Percentiles rank a stretch among this genome's conserved stretches.
These are phyloP conservation scores for Xylaria hypoxylon DNA, from an alignment of 2,329 filamentous ascomycete genomes.

Conservation along the genomic window DNA sequence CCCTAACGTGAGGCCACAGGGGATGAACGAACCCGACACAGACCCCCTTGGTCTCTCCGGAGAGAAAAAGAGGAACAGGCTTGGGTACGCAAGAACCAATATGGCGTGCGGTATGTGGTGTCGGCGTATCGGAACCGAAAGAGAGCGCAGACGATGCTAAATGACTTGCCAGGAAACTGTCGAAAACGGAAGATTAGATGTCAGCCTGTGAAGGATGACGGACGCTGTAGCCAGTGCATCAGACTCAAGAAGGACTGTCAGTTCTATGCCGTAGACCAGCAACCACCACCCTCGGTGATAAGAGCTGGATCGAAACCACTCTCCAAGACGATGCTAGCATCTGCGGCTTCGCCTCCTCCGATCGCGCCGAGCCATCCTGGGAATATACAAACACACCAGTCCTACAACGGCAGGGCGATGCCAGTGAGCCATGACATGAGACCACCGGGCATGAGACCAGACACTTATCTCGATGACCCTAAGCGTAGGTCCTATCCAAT, in stretches of 20 bases:
- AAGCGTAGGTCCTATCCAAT: constrained; percentile 56
- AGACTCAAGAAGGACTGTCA: constrained; percentile 94
- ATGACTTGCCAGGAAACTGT: constrained; percentile 76
- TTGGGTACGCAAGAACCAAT: constrained; percentile 94
- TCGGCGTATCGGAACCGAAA: constrained; percentile 4
- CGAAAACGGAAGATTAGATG: constrained; percentile 94
- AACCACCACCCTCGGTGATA: constrained; percentile 58
- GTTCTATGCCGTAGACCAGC: constrained; percentile 89
- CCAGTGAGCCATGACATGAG: constrained; percentile 60
- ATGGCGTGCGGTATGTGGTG: constrained; percentile 88
- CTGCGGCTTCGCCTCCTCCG: constrained; percentile 28
- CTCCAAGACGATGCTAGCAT: constrained; percentile 29
- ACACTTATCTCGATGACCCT: constrained; percentile 49
- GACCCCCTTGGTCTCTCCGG: constrained; percentile 53
- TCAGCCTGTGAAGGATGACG: constrained; percentile 78
- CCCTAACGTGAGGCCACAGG: constrained; percentile 59
- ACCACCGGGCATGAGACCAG: constrained; percentile 57
- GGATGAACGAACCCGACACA: constrained; percentile 53
- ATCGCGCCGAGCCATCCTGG: constrained; percentile 50
- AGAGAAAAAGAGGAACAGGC: constrained; percentile 81
- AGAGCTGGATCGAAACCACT: constrained; percentile 51
- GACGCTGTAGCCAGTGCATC: constrained; percentile 91
- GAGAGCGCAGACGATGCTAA: constrained; percentile 34
- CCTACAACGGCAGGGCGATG: constrained; percentile 57
- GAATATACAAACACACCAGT: constrained; percentile 58